Conservation (phyloP, 768 basidiomycete species). For the Trametes cubensis region DNA sequence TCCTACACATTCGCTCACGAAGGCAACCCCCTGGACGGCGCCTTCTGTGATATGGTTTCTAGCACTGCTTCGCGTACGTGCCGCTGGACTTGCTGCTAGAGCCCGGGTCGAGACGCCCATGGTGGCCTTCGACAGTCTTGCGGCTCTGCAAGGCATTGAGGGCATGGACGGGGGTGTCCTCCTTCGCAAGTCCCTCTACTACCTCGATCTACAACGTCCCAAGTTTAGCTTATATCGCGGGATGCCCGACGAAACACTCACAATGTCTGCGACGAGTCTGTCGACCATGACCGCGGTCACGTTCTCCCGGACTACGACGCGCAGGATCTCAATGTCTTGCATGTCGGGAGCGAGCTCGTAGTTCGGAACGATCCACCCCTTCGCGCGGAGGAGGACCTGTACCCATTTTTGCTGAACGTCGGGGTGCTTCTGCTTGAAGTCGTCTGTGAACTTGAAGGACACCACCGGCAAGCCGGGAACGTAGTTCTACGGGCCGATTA, state of each 20-base stretch:
- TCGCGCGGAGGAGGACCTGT: constrained; percentile 50
- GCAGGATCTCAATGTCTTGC: constrained; percentile 56
- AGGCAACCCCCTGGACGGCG: no score
- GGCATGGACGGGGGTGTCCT: constrained; percentile 52
- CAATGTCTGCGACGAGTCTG: constrained; percentile 66
- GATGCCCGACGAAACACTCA: constrained; percentile 37
- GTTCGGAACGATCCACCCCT: constrained; percentile 63
- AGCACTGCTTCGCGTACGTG: constrained; percentile 73
- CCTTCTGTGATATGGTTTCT: constrained; percentile 16
- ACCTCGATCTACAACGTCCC: constrained; percentile 53
- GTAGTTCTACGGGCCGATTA: constrained; percentile 41
- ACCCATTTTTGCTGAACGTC: constrained; percentile 62
- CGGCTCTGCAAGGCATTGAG: constrained; percentile 46
- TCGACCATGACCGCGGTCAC: constrained; percentile 51
- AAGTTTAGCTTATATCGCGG: not conserved
- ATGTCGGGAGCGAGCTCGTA: constrained; percentile 59
- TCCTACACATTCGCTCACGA: no score
- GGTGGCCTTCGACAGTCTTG: constrained; percentile 41
- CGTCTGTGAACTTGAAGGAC: constrained; percentile 57
- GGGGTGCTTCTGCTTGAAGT: constrained; percentile 54
- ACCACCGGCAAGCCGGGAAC: constrained; percentile 55
- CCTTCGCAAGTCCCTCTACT: constrained; percentile 56
- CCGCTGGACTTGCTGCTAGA: constrained; percentile 54
- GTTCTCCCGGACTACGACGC: constrained; percentile 63
- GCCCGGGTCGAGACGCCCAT: constrained; percentile 51